Conservation (phyloP, 441 rosid genomes). For the Cnidoscolus chayamansa region DNA sequence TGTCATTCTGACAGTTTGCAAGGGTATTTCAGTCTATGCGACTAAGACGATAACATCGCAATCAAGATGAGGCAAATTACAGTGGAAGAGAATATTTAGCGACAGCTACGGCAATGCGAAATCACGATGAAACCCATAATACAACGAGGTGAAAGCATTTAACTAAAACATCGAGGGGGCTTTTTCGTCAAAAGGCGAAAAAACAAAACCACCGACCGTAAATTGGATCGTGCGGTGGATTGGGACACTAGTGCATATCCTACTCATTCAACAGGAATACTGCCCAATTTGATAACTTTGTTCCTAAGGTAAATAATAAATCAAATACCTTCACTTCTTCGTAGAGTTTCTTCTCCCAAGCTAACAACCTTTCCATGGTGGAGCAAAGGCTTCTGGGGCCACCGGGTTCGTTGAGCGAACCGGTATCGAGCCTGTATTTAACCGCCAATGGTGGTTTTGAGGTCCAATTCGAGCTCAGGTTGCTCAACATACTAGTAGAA, state of each 20-base stretch:
- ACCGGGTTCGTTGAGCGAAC: slow-evolving; percentile 49
- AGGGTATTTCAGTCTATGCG: slow-evolving; percentile 27
- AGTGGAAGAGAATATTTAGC: background rate
- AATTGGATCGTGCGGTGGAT: slow-evolving; percentile 27
- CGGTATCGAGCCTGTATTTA: slow-evolving; percentile 67
- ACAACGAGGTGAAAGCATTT: too few relatives aligned
- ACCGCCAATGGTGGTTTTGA: slow-evolving; percentile 90
- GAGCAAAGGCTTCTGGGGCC: slow-evolving; percentile 76
- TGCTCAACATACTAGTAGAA: slow-evolving; percentile 79
- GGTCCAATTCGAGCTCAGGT: slow-evolving; percentile 86
- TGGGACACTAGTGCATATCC: slow-evolving; percentile 21
- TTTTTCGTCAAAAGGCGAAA: slow-evolving; percentile 20
- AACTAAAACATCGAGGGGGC: slow-evolving; percentile 19
- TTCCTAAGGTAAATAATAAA: background rate
- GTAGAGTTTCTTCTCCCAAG: slow-evolving; percentile 94
- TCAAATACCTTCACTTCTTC: slow-evolving; percentile 79
- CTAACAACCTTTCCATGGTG: slow-evolving; percentile 79
- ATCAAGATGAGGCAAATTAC: slow-evolving; percentile 1
- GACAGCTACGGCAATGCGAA: slow-evolving; percentile 19
- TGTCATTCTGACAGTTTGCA: background rate
- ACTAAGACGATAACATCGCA: background rate
- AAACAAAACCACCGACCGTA: slow-evolving; percentile 2
- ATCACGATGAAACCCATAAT: slow-evolving; percentile 16
- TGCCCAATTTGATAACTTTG: background rate
- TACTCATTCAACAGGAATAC: slow-evolving; percentile 2